These are phyloP conservation scores for Dendrothele bispora DNA, from an alignment of 768 basidiomycete species.

Conservation along the genomic window DNA sequence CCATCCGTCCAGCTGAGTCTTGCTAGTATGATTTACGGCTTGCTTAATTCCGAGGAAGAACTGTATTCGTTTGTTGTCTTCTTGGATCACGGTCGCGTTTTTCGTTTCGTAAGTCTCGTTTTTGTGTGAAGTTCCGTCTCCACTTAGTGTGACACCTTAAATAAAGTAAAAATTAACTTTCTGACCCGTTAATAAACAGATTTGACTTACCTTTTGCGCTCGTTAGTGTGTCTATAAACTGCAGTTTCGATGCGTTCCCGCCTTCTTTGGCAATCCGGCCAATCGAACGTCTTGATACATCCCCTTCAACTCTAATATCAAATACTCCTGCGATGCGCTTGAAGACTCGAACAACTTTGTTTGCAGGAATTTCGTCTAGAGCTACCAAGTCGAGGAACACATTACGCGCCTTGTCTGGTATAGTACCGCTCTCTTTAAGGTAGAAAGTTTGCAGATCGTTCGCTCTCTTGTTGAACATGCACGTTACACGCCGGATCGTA, in stretches of 20 bases:
- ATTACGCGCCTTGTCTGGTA: slow-evolving; percentile 1
- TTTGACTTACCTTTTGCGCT: slow-evolving; percentile 4
- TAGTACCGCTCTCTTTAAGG: background rate
- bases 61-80: background rate
- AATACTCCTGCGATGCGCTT: background rate
- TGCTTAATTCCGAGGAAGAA: background rate
- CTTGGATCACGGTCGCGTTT: background rate
- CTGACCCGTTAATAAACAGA: background rate
- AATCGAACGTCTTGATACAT: background rate
- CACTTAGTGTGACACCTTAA: background rate
- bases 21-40: slow-evolving; percentile 16
- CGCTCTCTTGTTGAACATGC: background rate
- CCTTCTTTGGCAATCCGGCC: slow-evolving; percentile 1
- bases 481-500: background rate
- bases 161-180: background rate
- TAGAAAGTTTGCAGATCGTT: background rate
- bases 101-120: slow-evolving; percentile 1
- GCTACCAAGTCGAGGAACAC: slow-evolving; percentile 1
- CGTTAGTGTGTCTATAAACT: background rate
- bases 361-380: background rate
- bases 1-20: slow-evolving; percentile 18
- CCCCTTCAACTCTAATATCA: background rate
- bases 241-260: background rate
- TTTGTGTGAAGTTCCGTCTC: slow-evolving; percentile 4
- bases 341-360: slow-evolving; percentile 1